Conservation (phyloP, 2,329 filamentous ascomycete species). For the Cercospora berteroae region DNA sequence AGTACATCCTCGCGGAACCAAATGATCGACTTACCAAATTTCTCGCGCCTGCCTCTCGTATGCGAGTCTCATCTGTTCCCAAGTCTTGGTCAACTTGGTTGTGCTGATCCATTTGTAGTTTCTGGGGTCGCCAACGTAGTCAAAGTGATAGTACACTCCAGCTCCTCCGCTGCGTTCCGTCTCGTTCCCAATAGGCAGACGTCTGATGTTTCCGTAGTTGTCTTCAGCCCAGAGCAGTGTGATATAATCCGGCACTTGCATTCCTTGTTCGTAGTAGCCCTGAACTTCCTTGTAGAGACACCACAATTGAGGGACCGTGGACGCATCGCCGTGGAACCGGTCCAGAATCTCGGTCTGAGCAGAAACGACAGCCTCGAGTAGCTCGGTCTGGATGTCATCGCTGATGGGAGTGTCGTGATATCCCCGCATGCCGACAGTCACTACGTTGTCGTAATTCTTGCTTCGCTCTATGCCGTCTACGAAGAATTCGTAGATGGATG, state of each 20-base stretch:
- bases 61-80: constrained; percentile 64
- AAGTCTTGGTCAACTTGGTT: constrained; percentile 62
- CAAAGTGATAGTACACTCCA: constrained; percentile 66
- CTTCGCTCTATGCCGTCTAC: constrained; percentile 64
- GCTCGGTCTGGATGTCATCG: constrained; percentile 53
- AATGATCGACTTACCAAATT: constrained; percentile 45
- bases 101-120: constrained; percentile 60
- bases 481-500: constrained; percentile 67
- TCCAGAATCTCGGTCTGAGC: constrained; percentile 60
- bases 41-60: constrained; percentile 58
- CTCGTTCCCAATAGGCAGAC: constrained; percentile 61
- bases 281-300: constrained; percentile 69
- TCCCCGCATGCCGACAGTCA: constrained; percentile 68
- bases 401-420: constrained; percentile 55
- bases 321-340: constrained; percentile 54
- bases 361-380: constrained; percentile 60
- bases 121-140: constrained; percentile 61
- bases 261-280: constrained; percentile 64
- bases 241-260: constrained; percentile 63
- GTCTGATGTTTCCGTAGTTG: constrained; percentile 60
- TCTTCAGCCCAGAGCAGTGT: constrained; percentile 69
- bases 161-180: constrained; percentile 60
- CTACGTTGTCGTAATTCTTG: constrained; percentile 64
- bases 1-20: neutral
- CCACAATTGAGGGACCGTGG: constrained; percentile 65